These are phyloP conservation scores for Colletotrichum filicis DNA, from an alignment of 2,329 filamentous ascomycete species.

Conservation along the genomic window DNA sequence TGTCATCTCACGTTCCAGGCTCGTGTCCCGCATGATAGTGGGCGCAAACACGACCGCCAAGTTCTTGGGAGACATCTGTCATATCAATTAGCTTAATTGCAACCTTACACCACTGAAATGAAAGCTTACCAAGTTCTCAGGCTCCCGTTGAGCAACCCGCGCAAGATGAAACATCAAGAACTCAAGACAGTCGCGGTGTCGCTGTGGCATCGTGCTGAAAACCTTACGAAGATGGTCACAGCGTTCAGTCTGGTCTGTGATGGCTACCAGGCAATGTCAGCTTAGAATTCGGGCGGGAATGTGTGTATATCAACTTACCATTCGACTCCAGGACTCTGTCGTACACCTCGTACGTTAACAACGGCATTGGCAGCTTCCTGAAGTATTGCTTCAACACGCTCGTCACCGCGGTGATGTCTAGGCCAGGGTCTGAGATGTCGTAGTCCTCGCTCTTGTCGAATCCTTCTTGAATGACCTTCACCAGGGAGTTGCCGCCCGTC, in stretches of 20 bases:
- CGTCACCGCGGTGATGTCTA: slow-evolving; percentile 96
- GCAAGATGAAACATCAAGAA: slow-evolving; percentile 95
- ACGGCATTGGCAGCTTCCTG: slow-evolving; percentile 86
- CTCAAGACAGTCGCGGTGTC: slow-evolving; percentile 89
- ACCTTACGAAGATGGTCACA: slow-evolving; percentile 78
- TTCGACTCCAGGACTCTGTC: slow-evolving; percentile 87
- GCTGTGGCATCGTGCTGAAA: slow-evolving; percentile 81
- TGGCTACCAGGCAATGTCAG: slow-evolving; percentile 56
- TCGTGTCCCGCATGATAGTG: slow-evolving; percentile 93
- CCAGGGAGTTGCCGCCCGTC: slow-evolving; percentile 90
- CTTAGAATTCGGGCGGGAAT: slow-evolving; percentile 35
- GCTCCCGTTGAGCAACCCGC: slow-evolving; percentile 83
- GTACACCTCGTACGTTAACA: slow-evolving; percentile 94
- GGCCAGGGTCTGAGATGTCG: slow-evolving; percentile 91
- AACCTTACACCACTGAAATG: too few relatives aligned
- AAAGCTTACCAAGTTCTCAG: slow-evolving; percentile 80
- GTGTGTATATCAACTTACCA: slow-evolving; percentile 59
- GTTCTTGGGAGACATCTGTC: slow-evolving; percentile 93
- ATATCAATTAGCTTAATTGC: background rate
- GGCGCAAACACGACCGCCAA: slow-evolving; percentile 97
- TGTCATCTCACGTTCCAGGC: slow-evolving; percentile 92
- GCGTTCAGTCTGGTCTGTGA: slow-evolving; percentile 74
- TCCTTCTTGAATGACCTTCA: slow-evolving; percentile 89
- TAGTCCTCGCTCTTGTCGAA: slow-evolving; percentile 89
- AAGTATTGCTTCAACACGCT: slow-evolving; percentile 98